phyloP scores from a whole-genome alignment of 2,329 filamentous ascomycete species.

The Meredithiella fracta region DNA sequence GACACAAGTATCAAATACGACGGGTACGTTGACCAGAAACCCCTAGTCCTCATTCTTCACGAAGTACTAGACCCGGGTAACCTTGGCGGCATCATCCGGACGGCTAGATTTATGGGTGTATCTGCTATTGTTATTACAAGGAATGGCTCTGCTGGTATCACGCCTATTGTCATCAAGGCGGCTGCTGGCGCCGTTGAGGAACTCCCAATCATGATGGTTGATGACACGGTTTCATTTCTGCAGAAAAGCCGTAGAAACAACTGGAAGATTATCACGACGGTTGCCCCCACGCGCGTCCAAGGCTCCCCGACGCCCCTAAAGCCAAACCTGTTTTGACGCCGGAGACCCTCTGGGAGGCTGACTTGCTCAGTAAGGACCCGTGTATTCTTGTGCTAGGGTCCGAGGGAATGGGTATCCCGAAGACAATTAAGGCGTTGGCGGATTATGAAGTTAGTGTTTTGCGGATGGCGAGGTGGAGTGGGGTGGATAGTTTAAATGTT shows the following conservation, averaged over 20 bases:
- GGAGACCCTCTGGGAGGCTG: slow-evolving; percentile 20
- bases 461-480: slow-evolving; percentile 33
- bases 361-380: slow-evolving; percentile 43
- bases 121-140: slow-evolving; percentile 66
- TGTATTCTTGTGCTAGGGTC: slow-evolving; percentile 70
- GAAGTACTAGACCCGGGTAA: slow-evolving; percentile 77
- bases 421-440: slow-evolving; percentile 45
- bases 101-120: slow-evolving; percentile 78
- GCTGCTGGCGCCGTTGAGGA: slow-evolving; percentile 77
- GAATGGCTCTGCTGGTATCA: slow-evolving; percentile 25
- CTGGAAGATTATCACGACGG: slow-evolving; percentile 74
- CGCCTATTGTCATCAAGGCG: slow-evolving; percentile 66
- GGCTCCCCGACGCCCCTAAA: no score
- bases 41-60: slow-evolving; percentile 58
- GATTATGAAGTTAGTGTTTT: slow-evolving; percentile 52
- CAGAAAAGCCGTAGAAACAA: slow-evolving; percentile 48
- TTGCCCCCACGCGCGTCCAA: no score
- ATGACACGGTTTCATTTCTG: slow-evolving; percentile 53
- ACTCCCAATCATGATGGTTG: slow-evolving; percentile 54
- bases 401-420: slow-evolving; percentile 60
- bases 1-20: slow-evolving; percentile 6
- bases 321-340: no score
- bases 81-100: slow-evolving; percentile 73
- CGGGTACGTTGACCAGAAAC: slow-evolving; percentile 29
- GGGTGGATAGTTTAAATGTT: slow-evolving; percentile 83